Base-by-base conservation (phyloP, 2,329 filamentous ascomycete species). In the Clonostachys sp. region DNA sequence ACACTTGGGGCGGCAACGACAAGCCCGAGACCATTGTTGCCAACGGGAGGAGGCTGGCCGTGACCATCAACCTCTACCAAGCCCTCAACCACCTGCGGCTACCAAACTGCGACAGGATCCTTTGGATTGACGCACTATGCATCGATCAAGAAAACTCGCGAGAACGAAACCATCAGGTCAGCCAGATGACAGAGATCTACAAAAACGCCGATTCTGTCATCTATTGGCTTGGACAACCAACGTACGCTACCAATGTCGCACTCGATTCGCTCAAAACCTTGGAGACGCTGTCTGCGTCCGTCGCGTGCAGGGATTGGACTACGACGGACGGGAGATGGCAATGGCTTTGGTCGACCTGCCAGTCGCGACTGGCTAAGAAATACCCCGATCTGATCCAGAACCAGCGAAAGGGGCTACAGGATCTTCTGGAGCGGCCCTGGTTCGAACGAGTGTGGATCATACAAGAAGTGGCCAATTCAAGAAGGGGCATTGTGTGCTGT, bases 81-180 rank as follows among this genome's bases (percentile, higher is more conserved):
- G 64, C 63, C 24, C 53, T 66, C 30, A 49, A 45, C 13, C 57
- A 62, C 5, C 46, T 66, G 50, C 53, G 64, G 41, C 53, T 55
- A 38, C 39, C 54, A n/a, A 53, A 53, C 9, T 30, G 35, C 17
- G 50, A 51, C 34, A 57, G 64, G 3, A 52, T 63, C 20, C 54
- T 70, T 6, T 47, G 52, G 48, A 41, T 54, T 2, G 48, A 59
- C 10, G 48, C 44, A 1, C 16, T 53, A 1, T 55, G 50, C 20
- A 53, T 55, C 12, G 42, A 53, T 4, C 48, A 52, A 5, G 12
- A 5, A 3, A 44, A 52, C 7, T 6, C 8, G 9, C 16, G 24
- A 0, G 50, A 53, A 40, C 33, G 45, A 1, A 48, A 35, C 1
- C 42, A 49, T 4, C 52, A 53, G n/a, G 52, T 51, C 1, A 30